phyloP scores from a whole-genome alignment of 1,284 basidiomycete species.

The Rhodotorula sp. region DNA sequence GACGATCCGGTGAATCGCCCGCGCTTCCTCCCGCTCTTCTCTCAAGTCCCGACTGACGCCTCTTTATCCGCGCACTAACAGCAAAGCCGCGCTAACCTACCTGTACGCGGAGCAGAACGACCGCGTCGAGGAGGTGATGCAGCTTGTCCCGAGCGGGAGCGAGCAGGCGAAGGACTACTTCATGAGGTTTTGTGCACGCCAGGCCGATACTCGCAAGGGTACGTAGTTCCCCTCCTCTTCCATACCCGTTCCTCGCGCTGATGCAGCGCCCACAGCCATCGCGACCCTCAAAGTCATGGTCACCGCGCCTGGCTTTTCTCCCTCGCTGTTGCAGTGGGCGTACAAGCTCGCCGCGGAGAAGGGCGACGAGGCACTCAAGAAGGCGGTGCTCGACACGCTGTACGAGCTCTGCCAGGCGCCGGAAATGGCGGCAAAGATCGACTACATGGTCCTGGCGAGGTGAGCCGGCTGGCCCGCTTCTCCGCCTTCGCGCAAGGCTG shows the following conservation, averaged over 20 bases:
- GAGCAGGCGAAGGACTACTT: constrained; percentile 23
- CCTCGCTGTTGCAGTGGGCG: constrained; percentile 21
- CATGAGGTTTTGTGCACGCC: constrained; percentile 16
- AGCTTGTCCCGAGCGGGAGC: background rate
- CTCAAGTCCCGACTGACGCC: background rate
- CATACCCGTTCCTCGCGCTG: background rate
- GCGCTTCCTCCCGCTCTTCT: too few species aligned
- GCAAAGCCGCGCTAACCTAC: constrained; percentile 10
- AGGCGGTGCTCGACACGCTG: background rate
- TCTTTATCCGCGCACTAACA: background rate
- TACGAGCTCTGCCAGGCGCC: background rate
- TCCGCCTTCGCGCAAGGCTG: background rate
- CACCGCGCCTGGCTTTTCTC: constrained; percentile 9
- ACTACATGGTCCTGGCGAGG: constrained; percentile 8
- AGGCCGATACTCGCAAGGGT: background rate
- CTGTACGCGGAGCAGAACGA: background rate
- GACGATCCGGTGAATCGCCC: constrained; percentile 12
- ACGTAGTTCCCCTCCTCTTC: background rate
- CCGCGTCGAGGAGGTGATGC: constrained; percentile 6
- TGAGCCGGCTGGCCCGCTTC: background rate
- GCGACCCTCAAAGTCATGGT: background rate
- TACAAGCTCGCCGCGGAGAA: constrained; percentile 15
- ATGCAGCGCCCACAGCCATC: background rate
- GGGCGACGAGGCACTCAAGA: background rate
- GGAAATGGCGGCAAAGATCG: background rate